Evolutionary conservation across 2,329 filamentous ascomycete genomes (phyloP).

Genomic region (Colletotrichum sp.): DNA sequence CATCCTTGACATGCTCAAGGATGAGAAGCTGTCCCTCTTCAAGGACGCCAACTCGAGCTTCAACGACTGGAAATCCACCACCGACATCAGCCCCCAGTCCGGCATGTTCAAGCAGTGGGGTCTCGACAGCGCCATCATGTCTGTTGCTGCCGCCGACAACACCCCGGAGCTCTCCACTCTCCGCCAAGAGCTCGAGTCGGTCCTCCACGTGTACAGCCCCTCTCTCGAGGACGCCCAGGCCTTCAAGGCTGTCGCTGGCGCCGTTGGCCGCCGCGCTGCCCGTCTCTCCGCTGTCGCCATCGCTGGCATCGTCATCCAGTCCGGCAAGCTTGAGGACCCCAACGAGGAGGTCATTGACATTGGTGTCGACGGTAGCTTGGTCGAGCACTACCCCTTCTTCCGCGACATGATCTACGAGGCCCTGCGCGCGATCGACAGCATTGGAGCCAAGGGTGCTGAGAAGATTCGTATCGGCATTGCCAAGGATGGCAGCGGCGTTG

Average conservation of each 20-base stretch:
- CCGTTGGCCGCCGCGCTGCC: slow-evolving; percentile 87
- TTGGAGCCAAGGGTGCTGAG: slow-evolving; percentile 80
- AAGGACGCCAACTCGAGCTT: slow-evolving; percentile 74
- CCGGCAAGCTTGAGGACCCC: slow-evolving; percentile 69
- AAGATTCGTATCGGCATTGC: slow-evolving; percentile 94
- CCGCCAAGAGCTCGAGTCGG: slow-evolving; percentile 78
- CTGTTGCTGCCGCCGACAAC: slow-evolving; percentile 82
- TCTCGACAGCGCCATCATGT: slow-evolving; percentile 89
- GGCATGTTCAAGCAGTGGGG: slow-evolving; percentile 83
- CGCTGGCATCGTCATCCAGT: slow-evolving; percentile 81
- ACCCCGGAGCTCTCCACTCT: slow-evolving; percentile 74
- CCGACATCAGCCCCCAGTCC: slow-evolving; percentile 68
- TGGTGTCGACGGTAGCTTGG: slow-evolving; percentile 91
- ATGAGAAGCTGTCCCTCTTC: slow-evolving; percentile 74
- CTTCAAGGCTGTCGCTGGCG: slow-evolving; percentile 81
- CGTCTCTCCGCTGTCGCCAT: slow-evolving; percentile 88
- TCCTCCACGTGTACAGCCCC: slow-evolving; percentile 77
- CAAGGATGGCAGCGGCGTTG: slow-evolving; percentile 95
- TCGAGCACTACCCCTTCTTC: slow-evolving; percentile 96
- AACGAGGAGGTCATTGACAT: slow-evolving; percentile 81
- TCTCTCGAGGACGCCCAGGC: slow-evolving; percentile 86
- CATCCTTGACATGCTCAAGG: slow-evolving; percentile 74
- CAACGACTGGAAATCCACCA: slow-evolving; percentile 75
- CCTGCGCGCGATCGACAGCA: slow-evolving; percentile 75
- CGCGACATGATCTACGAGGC: slow-evolving; percentile 87